Conservation (phyloP, 164 flowering plant genomes). For the Pachysandra terminalis region DNA sequence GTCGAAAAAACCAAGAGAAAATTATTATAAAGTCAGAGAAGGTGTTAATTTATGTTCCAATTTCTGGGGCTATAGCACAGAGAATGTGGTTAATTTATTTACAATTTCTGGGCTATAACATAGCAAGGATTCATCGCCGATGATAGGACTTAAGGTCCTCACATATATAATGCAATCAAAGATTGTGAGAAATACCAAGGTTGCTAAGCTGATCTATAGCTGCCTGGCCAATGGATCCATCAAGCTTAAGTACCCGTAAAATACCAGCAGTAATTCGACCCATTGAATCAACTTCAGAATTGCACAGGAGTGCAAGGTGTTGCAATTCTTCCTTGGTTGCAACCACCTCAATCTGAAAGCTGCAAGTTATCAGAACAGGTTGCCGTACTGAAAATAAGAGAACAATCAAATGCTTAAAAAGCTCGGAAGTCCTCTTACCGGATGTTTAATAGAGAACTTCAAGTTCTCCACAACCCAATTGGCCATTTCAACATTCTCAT, state of each 20-base stretch:
- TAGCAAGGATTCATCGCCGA: neutral
- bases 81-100: no score
- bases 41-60: no score
- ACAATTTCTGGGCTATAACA: no score
- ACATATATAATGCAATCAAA: neutral
- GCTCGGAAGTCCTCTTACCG: constrained; percentile 72
- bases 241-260: constrained; percentile 76
- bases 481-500: constrained; percentile 35
- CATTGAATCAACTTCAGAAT: constrained; percentile 86
- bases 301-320: constrained; percentile 63
- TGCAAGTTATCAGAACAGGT: constrained; percentile 3
- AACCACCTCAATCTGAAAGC: constrained; percentile 76
- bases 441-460: constrained; percentile 77
- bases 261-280: constrained; percentile 93
- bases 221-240: constrained; percentile 73
- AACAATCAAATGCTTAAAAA: neutral
- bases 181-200: constrained; percentile 48
- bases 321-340: constrained; percentile 89
- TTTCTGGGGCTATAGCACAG: no score
- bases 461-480: constrained; percentile 75
- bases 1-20: no score
- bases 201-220: constrained; percentile 84
- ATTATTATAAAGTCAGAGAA: no score
- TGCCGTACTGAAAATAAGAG: neutral
- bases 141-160: neutral